Evolutionary conservation across 345 rosid genomes (phyloP).

Genomic region (Noccaea caerulescens): DNA sequence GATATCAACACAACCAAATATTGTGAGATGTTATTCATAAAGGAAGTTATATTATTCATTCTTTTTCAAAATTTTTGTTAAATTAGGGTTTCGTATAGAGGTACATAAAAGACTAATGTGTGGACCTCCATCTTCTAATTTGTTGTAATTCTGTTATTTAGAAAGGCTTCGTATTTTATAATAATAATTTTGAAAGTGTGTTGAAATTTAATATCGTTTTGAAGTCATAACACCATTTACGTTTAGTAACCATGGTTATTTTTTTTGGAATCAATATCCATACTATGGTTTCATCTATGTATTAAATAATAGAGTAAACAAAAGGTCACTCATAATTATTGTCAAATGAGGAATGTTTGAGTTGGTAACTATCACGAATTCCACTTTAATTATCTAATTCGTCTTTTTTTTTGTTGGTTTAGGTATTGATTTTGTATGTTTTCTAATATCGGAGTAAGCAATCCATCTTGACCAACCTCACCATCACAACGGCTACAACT

Average conservation of each 20-base stretch:
- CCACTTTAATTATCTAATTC: conserved; percentile 40
- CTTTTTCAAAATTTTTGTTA: too few relatives aligned
- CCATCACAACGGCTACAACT: background rate
- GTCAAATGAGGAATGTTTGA: conserved; percentile 30
- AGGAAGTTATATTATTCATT: background rate
- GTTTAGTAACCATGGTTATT: too few relatives aligned
- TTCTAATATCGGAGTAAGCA: conserved; percentile 34
- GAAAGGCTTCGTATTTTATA: too few relatives aligned
- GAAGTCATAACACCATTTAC: too few relatives aligned
- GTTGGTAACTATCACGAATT: conserved; percentile 34
- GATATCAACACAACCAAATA: background rate
- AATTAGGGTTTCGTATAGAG: background rate
- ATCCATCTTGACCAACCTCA: conserved; percentile 44
- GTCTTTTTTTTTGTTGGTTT: conserved; percentile 17
- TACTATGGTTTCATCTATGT: background rate
- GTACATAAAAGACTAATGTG: conserved; percentile 2
- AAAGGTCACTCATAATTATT: conserved; percentile 2
- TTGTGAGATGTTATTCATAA: background rate
- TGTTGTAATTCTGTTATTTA: too few relatives aligned
- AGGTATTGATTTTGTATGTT: conserved; percentile 37
- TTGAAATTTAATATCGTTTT: too few relatives aligned
- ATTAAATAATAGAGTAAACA: background rate
- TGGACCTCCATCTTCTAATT: background rate
- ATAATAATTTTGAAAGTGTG: too few relatives aligned
- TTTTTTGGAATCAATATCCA: too few relatives aligned